Evolutionary conservation across 148 eudicot genomes (phyloP).

Genomic region (Polygonum maritimum): DNA sequence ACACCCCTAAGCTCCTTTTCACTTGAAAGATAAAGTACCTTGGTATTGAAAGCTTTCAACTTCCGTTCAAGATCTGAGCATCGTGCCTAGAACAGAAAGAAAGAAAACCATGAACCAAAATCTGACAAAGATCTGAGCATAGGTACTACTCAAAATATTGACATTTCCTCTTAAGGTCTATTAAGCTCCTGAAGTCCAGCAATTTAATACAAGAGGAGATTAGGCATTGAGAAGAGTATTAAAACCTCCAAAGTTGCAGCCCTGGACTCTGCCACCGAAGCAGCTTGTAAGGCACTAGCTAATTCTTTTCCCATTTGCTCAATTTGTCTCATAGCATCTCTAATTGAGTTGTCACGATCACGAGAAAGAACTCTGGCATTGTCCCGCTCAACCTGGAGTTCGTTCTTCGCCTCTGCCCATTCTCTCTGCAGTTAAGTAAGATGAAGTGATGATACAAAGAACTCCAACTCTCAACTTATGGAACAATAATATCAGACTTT

Average conservation of each 20-base stretch:
- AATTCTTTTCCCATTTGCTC: constrained; percentile 70
- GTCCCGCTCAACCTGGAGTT: constrained; percentile 68
- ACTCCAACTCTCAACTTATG: background rate
- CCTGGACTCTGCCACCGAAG: constrained; percentile 69
- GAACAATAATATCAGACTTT: background rate
- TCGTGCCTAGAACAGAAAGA: constrained; percentile 36
- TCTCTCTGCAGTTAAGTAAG: constrained; percentile 38
- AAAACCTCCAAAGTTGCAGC: constrained; percentile 70
- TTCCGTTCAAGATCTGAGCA: constrained; percentile 55
- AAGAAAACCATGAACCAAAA: background rate
- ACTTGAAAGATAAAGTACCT: constrained; percentile 17
- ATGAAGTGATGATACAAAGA: background rate
- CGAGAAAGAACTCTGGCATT: constrained; percentile 45
- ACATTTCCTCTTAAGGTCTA: background rate
- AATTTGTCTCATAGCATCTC: constrained; percentile 61
- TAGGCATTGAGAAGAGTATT: background rate
- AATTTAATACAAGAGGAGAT: background rate
- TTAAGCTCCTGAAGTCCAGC: background rate
- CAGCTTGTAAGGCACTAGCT: constrained; percentile 53
- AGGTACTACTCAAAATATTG: background rate
- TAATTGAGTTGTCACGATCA: constrained; percentile 54
- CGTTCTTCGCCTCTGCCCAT: constrained; percentile 90
- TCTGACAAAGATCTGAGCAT: background rate
- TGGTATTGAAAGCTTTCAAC: constrained; percentile 25
- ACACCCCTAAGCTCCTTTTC: background rate